Evolutionary conservation across 2,329 filamentous ascomycete genomes (phyloP).

Genomic region (Aureobasidium zeae): DNA sequence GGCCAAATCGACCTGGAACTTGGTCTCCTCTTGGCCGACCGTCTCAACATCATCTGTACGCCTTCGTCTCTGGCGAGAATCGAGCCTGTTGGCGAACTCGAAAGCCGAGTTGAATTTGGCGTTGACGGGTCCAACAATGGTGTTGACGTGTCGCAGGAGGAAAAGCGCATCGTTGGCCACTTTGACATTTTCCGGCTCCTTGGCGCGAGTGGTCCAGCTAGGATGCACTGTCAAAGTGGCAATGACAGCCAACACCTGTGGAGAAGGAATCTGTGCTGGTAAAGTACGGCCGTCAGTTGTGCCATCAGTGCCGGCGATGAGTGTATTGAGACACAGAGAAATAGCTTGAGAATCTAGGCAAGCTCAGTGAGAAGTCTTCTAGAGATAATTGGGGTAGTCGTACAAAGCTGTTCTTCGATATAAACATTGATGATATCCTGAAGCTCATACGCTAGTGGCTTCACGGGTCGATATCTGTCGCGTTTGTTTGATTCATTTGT

Average conservation of each 20-base stretch:
- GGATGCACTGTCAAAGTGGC: slow-evolving; percentile 78
- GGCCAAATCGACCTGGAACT: slow-evolving; percentile 29
- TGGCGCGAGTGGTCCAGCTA: slow-evolving; percentile 62
- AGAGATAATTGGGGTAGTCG: slow-evolving; percentile 19
- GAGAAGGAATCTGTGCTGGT: slow-evolving; percentile 56
- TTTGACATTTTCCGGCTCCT: slow-evolving; percentile 50
- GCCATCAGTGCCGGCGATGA: slow-evolving; percentile 42
- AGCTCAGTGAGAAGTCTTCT: not conserved
- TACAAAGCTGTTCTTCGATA: slow-evolving; percentile 66
- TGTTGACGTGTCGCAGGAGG: slow-evolving; percentile 60
- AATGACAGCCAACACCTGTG: slow-evolving; percentile 66
- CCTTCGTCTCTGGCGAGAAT: slow-evolving; percentile 6
- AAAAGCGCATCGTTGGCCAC: slow-evolving; percentile 58
- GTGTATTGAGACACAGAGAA: slow-evolving; percentile 54
- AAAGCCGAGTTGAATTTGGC: slow-evolving; percentile 65
- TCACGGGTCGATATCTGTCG: slow-evolving; percentile 30
- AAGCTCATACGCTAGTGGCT: slow-evolving; percentile 52
- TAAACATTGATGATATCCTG: slow-evolving; percentile 60
- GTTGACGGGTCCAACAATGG: slow-evolving; percentile 58
- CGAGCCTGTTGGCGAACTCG: slow-evolving; percentile 42
- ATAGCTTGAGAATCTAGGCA: slow-evolving; percentile 25
- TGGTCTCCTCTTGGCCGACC: slow-evolving; percentile 31
- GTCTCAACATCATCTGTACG: slow-evolving; percentile 19
- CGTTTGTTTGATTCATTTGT: not conserved
- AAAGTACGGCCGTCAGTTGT: slow-evolving; percentile 28